These are phyloP conservation scores for Blastomyces silverae DNA, from an alignment of 2,329 filamentous ascomycete species.

Conservation along the genomic window DNA sequence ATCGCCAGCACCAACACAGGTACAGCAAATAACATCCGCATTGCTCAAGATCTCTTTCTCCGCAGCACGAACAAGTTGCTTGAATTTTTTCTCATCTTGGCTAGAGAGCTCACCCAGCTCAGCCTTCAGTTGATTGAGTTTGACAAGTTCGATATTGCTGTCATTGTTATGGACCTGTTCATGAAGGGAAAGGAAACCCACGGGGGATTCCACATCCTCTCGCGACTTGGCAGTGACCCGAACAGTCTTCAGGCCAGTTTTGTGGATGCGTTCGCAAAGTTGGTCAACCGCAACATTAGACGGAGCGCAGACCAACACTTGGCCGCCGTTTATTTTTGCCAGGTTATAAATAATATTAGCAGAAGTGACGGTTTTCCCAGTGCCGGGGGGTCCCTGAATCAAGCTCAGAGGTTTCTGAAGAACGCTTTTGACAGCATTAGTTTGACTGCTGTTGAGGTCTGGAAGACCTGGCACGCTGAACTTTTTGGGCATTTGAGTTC, in stretches of 20 bases:
- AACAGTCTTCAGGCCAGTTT: conserved; percentile 90
- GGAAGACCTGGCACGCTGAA: conserved; percentile 92
- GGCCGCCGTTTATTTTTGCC: conserved; percentile 87
- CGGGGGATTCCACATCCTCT: conserved; percentile 97
- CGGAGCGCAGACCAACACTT: conserved; percentile 91
- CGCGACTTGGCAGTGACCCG: conserved; percentile 97
- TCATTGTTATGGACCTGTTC: conserved; percentile 98
- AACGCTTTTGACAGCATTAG: conserved; percentile 92
- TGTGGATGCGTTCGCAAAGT: conserved; percentile 92
- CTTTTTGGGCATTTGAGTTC: conserved; percentile 90
- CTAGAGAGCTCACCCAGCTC: conserved; percentile 88
- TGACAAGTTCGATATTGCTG: conserved; percentile 86
- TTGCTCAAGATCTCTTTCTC: conserved; percentile 93
- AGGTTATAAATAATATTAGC: conserved; percentile 98
- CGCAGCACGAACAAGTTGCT: conserved; percentile 85
- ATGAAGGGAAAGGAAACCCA: conserved; percentile 89
- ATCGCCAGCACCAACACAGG: conserved; percentile 93
- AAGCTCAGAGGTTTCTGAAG: conserved; percentile 87
- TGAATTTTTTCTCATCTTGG: conserved; percentile 97
- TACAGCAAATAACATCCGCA: conserved; percentile 97
- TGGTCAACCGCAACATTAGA: conserved; percentile 99
- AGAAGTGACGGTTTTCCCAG: conserved; percentile 96
- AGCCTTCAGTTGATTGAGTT: conserved; percentile 85
- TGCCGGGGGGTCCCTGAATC: conserved; percentile 94
- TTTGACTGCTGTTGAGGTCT: conserved; percentile 91